Percentiles rank a stretch among this genome's conserved stretches.
Conservation (phyloP, 805 yeast genomes). For the Monosporozyma solicola region DNA sequence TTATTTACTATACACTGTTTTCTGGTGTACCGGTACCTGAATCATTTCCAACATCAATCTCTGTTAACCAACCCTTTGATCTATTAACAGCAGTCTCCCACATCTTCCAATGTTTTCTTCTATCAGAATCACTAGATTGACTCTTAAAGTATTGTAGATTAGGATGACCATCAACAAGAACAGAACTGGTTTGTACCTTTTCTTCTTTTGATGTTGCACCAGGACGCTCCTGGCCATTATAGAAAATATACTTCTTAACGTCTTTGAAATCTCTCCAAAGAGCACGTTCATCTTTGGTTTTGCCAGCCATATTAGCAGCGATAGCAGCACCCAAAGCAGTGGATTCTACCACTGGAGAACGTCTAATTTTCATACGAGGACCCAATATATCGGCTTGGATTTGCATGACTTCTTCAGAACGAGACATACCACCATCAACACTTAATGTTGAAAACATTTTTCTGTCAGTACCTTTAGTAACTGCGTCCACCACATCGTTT, state of each 20-base stretch:
- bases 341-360: slow-evolving; percentile 80
- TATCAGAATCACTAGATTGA: slow-evolving; percentile 43
- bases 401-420: slow-evolving; percentile 85
- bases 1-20: neutral
- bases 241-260: slow-evolving; percentile 81
- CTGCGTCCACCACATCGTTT: neutral
- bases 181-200: slow-evolving; percentile 9
- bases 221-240: slow-evolving; percentile 52
- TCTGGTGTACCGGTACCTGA: neutral
- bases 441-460: slow-evolving; percentile 49
- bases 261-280: slow-evolving; percentile 74
- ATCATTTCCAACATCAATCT: slow-evolving; percentile 4
- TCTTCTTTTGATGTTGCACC: slow-evolving; percentile 8
- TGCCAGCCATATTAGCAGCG: slow-evolving; percentile 70
- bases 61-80: slow-evolving; percentile 67
- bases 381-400: slow-evolving; percentile 90
- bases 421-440: slow-evolving; percentile 94
- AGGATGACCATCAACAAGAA: slow-evolving; percentile 11
- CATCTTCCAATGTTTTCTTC: slow-evolving; percentile 57
- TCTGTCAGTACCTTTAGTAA: slow-evolving; percentile 32
- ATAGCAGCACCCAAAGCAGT: slow-evolving; percentile 95
- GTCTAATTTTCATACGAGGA: slow-evolving; percentile 68
- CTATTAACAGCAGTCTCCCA: slow-evolving; percentile 85
- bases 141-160: slow-evolving; percentile 31
- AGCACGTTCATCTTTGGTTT: slow-evolving; percentile 43